Base-by-base conservation (phyloP, 2,329 filamentous ascomycete genomes). In the Arachnomyces sp. region DNA sequence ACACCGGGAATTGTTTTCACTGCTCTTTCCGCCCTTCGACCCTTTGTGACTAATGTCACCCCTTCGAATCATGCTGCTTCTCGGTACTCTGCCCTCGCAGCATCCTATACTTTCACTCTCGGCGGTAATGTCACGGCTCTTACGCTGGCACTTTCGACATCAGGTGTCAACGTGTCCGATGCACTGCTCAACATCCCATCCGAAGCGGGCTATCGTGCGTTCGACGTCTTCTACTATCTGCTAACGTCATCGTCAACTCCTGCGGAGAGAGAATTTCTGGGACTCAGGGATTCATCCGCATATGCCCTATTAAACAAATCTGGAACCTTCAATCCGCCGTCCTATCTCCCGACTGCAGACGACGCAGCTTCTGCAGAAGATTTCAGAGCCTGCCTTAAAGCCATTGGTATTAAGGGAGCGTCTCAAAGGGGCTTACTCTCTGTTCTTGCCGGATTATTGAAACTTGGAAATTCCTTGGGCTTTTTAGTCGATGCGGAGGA, bases 161-260 rank as follows among this genome's bases (percentile, higher is more conserved):
- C 86, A 3, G 92, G 92, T 13, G 84, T 98, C 44, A 86, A 98
- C 58, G 92, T 88, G 0, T 67, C 73, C 14, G 79, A 79, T 46
- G 92, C 90, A 31, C 71, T 98, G 8, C 70, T 95, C 12, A 80
- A 84, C 42, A 78, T 98, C 12, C 86, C 92, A 0, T 64, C 80
- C 0, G 80, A 95, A 56, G 57, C 79, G 5, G 92, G 92, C 9
- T 87, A 87, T 62, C 82, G 92, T 47, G 92, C 90, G 3, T 98
- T 98, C 52, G 90, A 98, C 57, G 92, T 94, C 36, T 96, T 98
- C 59, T 96, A 98, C 67, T 96, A 95, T 55, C 78, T 98, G 1
- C 74, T 96, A 31, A 93, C 89, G 0, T 88, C 85, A n/a, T 84
- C 86, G 1, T 94, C 92, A 0, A 92, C 86, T 1, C 80, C 84